Conservation (phyloP, 2,329 filamentous ascomycete genomes). For the Cladosporium sp. region DNA sequence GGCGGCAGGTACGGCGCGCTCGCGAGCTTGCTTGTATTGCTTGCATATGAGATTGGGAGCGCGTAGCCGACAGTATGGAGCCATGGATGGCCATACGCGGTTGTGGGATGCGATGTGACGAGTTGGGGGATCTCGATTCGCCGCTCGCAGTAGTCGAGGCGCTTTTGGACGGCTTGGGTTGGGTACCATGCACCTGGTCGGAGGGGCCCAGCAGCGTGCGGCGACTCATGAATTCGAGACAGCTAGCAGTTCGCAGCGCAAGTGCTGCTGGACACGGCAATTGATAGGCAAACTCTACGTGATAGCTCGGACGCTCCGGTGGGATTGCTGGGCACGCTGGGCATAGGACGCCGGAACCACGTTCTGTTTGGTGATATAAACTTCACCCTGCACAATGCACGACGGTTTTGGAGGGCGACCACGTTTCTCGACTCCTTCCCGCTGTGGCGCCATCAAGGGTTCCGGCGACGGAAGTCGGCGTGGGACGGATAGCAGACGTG, state of each 20-base stretch:
- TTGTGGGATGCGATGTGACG: not conserved
- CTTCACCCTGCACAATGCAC: constrained; percentile 11
- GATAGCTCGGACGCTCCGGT: not conserved
- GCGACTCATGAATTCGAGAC: not conserved
- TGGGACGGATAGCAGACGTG: not conserved
- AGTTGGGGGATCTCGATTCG: constrained; percentile 5
- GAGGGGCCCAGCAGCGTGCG: not conserved
- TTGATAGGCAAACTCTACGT: not conserved
- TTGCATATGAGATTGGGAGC: not conserved
- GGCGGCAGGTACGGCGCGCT: constrained; percentile 4
- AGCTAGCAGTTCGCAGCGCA: not conserved
- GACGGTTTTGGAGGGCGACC: constrained; percentile 10
- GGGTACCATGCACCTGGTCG: constrained; percentile 5
- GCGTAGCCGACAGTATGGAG: not conserved
- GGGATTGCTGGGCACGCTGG: not conserved
- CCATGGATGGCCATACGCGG: not conserved
- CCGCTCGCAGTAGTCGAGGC: constrained; percentile 1
- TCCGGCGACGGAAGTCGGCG: not conserved
- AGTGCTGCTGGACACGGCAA: not conserved
- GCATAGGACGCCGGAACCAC: not conserved
- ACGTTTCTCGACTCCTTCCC: constrained; percentile 12
- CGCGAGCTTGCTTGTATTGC: constrained; percentile 5
- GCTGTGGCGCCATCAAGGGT: constrained; percentile 11
- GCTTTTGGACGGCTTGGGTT: not conserved
- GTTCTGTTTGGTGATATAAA: constrained; percentile 3